A percentile compares a stretch with the other conserved stretches of the same genome.
Evolutionary conservation across 345 rosid species (phyloP).

Genomic region (Clarkia xantiana): DNA sequence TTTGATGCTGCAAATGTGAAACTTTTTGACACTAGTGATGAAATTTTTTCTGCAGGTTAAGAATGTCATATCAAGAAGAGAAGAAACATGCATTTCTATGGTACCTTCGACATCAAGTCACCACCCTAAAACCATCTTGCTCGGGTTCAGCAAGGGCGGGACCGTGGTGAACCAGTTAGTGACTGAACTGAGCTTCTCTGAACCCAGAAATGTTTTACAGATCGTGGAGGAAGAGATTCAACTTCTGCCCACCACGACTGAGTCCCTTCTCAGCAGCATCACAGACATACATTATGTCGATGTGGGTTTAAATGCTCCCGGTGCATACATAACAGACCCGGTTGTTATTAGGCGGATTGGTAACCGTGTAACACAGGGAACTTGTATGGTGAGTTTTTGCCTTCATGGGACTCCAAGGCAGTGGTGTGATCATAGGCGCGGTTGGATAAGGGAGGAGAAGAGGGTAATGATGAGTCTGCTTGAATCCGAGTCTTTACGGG

Average conservation of each 20-base stretch:
- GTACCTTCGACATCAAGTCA: conserved; percentile 7
- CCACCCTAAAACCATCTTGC: conserved; percentile 36
- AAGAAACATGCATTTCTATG: conserved; percentile 7
- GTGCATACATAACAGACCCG: conserved; percentile 56
- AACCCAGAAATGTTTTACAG: conserved; percentile 9
- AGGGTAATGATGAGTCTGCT: conserved; percentile 39
- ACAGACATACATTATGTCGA: conserved; percentile 62
- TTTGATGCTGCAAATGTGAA: no score
- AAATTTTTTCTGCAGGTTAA: conserved; percentile 21
- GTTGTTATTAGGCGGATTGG: conserved; percentile 34
- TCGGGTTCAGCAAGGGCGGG: conserved; percentile 92
- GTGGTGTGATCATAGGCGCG: conserved; percentile 55
- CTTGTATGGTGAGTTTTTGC: conserved; percentile 24
- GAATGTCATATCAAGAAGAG: conserved; percentile 16
- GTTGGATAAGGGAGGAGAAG: conserved; percentile 49
- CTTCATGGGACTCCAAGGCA: conserved; percentile 93
- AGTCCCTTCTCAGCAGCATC: conserved; percentile 43
- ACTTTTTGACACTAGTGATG: no score
- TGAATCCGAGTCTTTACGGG: conserved; percentile 24
- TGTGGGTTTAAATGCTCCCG: conserved; percentile 60
- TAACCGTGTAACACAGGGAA: conserved; percentile 18
- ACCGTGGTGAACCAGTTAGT: conserved; percentile 73
- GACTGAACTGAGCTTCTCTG: conserved; percentile 39
- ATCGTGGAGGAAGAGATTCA: conserved; percentile 13
- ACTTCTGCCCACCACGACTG: conserved; percentile 35